A percentile compares a stretch with the other conserved stretches of the same genome.
Evolutionary conservation across 139 green algal species (phyloP).

Genomic region (Spirogloea muscicola): DNA sequence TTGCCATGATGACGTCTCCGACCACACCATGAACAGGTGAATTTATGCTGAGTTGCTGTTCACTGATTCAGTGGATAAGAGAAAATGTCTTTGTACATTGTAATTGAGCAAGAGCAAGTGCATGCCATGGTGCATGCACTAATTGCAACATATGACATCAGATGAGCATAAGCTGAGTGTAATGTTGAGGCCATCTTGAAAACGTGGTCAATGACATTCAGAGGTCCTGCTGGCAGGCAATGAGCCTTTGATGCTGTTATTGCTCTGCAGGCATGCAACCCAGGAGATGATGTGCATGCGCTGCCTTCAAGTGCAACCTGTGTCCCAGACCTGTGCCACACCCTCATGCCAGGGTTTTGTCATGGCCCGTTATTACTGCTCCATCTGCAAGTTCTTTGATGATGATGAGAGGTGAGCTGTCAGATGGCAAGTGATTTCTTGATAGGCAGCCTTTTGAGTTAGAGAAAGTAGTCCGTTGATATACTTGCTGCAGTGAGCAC

Average conservation of each 20-base stretch:
- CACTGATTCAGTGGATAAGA: too few relatives aligned
- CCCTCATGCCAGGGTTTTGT: slow-evolving; percentile 53
- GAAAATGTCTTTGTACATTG: too few relatives aligned
- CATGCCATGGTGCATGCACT: too few relatives aligned
- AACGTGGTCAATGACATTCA: not conserved
- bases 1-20: slow-evolving; percentile 86
- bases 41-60: too few relatives aligned
- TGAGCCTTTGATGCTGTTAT: not conserved
- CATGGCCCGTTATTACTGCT: slow-evolving; percentile 93
- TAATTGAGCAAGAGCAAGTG: too few relatives aligned
- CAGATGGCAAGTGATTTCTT: too few relatives aligned
- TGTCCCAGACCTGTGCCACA: slow-evolving; percentile 50
- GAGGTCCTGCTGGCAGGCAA: not conserved
- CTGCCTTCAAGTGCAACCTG: slow-evolving; percentile 72
- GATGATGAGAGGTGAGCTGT: slow-evolving; percentile 55
- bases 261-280: slow-evolving; percentile 30
- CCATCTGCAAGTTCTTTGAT: slow-evolving; percentile 95
- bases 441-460: too few relatives aligned
- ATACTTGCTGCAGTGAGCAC: too few relatives aligned
- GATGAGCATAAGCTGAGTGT: too few relatives aligned
- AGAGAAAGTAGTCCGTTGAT: too few relatives aligned
- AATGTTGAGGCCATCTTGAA: too few relatives aligned
- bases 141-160: too few relatives aligned
- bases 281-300: slow-evolving; percentile 76
- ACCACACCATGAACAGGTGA: slow-evolving; percentile 83